Conservation (phyloP, 73 alveolate species). For the Paramecium primaurelia region DNA sequence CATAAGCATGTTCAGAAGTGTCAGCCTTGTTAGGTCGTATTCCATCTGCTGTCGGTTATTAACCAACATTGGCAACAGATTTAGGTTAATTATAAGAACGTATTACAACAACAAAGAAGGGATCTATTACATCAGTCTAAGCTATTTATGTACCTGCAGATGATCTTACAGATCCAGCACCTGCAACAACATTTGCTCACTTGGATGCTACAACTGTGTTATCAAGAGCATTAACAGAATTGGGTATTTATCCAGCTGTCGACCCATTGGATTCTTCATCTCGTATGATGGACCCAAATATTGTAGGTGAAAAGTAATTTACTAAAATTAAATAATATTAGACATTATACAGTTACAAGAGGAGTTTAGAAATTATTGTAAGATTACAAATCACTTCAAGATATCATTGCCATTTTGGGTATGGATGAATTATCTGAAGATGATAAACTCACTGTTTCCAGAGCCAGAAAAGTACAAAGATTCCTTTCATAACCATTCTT, state of each 20-base stretch:
- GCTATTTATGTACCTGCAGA: conserved; percentile 98
- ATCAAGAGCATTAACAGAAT: conserved; percentile 88
- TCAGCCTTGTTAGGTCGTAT: conserved; percentile 98
- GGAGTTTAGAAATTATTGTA: conserved; percentile 86
- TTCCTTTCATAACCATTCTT: conserved; percentile 87
- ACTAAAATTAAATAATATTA: neutral
- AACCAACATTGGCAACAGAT: conserved; percentile 98
- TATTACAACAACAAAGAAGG: conserved; percentile 96
- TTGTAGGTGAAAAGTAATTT: conserved; percentile 79
- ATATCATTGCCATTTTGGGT: conserved; percentile 97
- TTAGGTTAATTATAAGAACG: conserved; percentile 95
- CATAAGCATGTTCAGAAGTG: conserved; percentile 98
- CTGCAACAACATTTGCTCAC: conserved; percentile 99
- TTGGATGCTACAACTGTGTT: conserved; percentile 97
- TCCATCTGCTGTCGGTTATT: conserved; percentile 98
- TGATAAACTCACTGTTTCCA: conserved; percentile 95
- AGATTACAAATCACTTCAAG: conserved; percentile 92
- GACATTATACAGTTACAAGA: conserved; percentile 82
- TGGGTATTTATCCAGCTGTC: conserved; percentile 98
- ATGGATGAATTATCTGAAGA: conserved; percentile 97
- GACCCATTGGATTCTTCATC: conserved; percentile 97
- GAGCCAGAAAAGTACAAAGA: conserved; percentile 94
- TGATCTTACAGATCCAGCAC: conserved; percentile 98
- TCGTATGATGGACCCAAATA: conserved; percentile 95
- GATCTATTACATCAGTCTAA: conserved; percentile 97